phyloP scores from a whole-genome alignment of 108 stramenopile genomes.

The Cyclotella cryptica region DNA sequence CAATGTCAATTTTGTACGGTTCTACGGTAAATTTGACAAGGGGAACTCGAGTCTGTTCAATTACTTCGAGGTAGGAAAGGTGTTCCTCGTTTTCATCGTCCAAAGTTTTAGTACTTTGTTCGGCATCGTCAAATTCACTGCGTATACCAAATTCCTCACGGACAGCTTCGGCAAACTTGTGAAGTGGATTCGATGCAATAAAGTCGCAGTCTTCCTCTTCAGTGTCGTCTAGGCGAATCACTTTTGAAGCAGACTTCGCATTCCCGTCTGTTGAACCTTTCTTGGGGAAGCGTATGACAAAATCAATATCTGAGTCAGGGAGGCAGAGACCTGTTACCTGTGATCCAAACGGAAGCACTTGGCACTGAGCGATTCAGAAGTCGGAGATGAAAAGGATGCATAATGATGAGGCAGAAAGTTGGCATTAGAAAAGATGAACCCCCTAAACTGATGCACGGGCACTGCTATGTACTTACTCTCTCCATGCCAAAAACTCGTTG shows the following conservation, averaged over 20 bases:
- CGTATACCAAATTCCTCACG: constrained; percentile 56
- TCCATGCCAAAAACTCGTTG: constrained; percentile 49
- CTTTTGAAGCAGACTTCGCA: not conserved
- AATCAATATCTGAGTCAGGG: constrained; percentile 89
- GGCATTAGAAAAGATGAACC: not conserved
- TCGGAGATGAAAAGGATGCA: not conserved
- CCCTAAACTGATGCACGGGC: not conserved
- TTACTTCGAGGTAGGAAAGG: constrained; percentile 87
- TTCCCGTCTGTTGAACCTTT: constrained; percentile 20
- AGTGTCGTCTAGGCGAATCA: constrained; percentile 17
- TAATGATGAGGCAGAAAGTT: not conserved
- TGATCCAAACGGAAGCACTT: constrained; percentile 92
- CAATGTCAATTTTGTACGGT: constrained; percentile 80
- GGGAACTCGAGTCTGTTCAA: constrained; percentile 90
- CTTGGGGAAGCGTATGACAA: constrained; percentile 62
- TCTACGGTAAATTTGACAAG: constrained; percentile 94
- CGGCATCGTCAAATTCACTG: constrained; percentile 28
- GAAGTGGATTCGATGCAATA: constrained; percentile 45
- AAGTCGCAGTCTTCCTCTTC: constrained; percentile 17
- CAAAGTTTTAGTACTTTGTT: not conserved
- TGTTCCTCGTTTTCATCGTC: constrained; percentile 42
- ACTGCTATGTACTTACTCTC: constrained; percentile 27
- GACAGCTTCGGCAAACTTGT: constrained; percentile 63
- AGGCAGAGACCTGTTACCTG: constrained; percentile 88
- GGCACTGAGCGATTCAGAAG: constrained; percentile 3